These are phyloP conservation scores for Monsonia emarginata DNA, from an alignment of 441 rosid genomes.

Conservation along the genomic window DNA sequence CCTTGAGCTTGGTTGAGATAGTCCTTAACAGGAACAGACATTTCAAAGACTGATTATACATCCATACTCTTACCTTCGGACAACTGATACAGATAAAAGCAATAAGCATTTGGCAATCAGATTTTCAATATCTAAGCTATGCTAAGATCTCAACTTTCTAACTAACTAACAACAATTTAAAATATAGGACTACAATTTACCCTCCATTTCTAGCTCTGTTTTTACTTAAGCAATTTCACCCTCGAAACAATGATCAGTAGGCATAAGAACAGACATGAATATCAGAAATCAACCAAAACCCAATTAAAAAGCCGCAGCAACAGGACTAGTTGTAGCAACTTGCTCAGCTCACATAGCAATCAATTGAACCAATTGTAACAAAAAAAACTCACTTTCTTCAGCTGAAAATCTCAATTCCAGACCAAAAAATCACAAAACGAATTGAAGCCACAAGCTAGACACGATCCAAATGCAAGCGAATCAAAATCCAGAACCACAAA, in stretches of 20 bases:
- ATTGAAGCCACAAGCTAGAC: neutral
- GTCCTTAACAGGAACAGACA: neutral
- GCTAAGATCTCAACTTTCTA: neutral
- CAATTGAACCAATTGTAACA: neutral
- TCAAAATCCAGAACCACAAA: neutral
- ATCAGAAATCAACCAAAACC: neutral
- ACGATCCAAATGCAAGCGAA: neutral
- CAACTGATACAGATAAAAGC: neutral
- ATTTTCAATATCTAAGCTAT: neutral
- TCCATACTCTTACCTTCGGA: neutral
- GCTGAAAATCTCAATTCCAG: neutral
- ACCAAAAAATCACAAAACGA: neutral
- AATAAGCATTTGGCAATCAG: neutral
- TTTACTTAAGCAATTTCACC: neutral
- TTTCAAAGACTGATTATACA: too few species aligned
- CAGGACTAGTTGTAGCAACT: neutral
- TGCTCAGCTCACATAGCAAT: neutral
- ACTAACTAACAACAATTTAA: constrained; percentile 3
- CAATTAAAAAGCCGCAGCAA: neutral
- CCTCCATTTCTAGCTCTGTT: constrained; percentile 1
- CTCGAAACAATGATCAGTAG: neutral
- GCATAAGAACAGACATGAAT: neutral
- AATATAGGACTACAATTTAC: neutral
- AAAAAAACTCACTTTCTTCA: neutral
- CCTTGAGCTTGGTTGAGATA: neutral